Base-by-base conservation (phyloP, 257 asterid genomes). In the Pogostemon cablin region DNA sequence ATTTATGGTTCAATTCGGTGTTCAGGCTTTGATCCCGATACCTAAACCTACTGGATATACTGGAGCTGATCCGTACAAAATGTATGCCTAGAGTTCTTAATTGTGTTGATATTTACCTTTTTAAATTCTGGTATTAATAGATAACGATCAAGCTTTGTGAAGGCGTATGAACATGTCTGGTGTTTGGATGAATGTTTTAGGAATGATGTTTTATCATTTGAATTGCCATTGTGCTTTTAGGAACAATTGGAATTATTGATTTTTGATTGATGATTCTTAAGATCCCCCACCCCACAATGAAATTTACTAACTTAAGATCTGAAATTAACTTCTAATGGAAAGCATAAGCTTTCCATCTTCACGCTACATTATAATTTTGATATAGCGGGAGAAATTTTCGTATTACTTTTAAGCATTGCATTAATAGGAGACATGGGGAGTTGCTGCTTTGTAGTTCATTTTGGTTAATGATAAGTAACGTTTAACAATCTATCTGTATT, bases 21-120 rank as follows among this genome's bases (percentile, higher is more conserved):
- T 70, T 34, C 74, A 95, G 99, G 81, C 86, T 43, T 79, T 95
- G 91, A 82, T 95, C 78, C 97, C 97, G n/a, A 78, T 91, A 69
- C 93, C 95, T 3, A 86, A 88, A 72, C 99, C 97, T 49, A 85
- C 92, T 40, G 98, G 96, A 75, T 95, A 84, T 72, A 89, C 97
- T 20, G 98, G 98, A 79, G 92, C 98, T 77, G 97, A 95, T 80
- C 97, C 99, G 6, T 91, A 91, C 82, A 91, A 91, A 82, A 78
- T 89, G 96, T 89, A 86, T 80, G 90, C 25, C 69, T 75, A 42
- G 37, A 56, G 42, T 77, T 73, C 59, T 61, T 11, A 69, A 40
- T n/a, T 69, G 6, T 56, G 50, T 12, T 67, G 40, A n/a, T 69
- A 5, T 43, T 42, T 65, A 72, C 63, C 67, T 68, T 63, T 54